Base-by-base conservation (phyloP, 2,329 filamentous ascomycete species). In the Kalmusia sp. region DNA sequence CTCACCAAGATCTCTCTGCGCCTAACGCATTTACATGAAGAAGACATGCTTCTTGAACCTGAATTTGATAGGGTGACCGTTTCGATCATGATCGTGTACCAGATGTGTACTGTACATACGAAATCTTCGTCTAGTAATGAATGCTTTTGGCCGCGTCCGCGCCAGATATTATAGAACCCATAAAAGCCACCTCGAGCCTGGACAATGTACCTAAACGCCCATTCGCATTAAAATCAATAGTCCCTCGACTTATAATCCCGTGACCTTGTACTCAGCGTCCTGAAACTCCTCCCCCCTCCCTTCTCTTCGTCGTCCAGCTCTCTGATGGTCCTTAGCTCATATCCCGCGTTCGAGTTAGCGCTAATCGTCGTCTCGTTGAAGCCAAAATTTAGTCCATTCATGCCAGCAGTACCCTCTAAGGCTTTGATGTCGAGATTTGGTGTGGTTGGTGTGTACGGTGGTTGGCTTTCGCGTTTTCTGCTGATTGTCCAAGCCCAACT, bases 361-460 rank as follows among this genome's bases (percentile, higher is more conserved):
- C 22, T 28, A 15, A 51, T 38, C 15, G 43, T 51, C 9, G 52
- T 48, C 41, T 55, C 52, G 12, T 31, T 48, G 47, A 55, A 51
- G 1, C 48, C 52, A 17, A 55, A 55, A 21, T 51, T 51, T 8
- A 55, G 44, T 3, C 52, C 52, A 24, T 51, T 45, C 12, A 14
- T 31, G 2, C 35, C 46, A 15, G 15, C 27, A 7, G 21, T 47
- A 30, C 44, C 44, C 19, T 47, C 44, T 7, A 41, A 15, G 2
- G 37, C 19, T 40, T 40, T 38, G 24, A 17, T 4, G 27, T 27
- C 21, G 12, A 37, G 27, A 4, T 21, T 5, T 12, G 25, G 28
- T 9, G 34, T 34, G 31, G 27, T 11, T 15, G 14, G 27, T n/a
- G n/a, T n/a, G n/a, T 19, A 21, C 19, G 22, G 14, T 27, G 33